phyloP scores from a whole-genome alignment of 345 rosid species.

The Odontarrhena argentea region DNA sequence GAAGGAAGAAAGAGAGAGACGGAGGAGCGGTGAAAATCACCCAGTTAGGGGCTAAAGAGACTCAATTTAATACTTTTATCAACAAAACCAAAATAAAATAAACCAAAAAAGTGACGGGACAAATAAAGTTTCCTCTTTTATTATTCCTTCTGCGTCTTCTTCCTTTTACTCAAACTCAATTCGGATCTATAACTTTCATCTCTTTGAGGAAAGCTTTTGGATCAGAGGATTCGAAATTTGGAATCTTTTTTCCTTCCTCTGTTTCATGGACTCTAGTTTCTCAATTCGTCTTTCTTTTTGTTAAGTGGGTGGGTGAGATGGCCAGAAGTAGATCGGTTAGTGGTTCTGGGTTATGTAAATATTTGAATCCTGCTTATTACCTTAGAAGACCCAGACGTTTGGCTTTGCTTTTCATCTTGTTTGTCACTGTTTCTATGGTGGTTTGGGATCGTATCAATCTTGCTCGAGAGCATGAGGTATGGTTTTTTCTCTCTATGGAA shows the following conservation, averaged over 20 bases:
- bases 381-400: constrained; percentile 73
- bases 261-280: constrained; percentile 36
- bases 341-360: constrained; percentile 49
- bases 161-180: constrained; percentile 9
- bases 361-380: constrained; percentile 70
- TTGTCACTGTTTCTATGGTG: constrained; percentile 58
- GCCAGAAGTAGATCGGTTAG: constrained; percentile 42
- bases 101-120: constrained; percentile 12
- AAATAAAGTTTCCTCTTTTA: constrained; percentile 17
- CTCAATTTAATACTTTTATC: constrained; percentile 20
- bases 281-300: constrained; percentile 34
- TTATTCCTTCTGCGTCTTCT: constrained; percentile 21
- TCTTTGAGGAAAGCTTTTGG: constrained; percentile 25
- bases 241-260: constrained; percentile 27
- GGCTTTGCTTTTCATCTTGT: constrained; percentile 69
- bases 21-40: constrained; percentile 13
- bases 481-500: constrained; percentile 3
- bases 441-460: constrained; percentile 94
- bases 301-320: constrained; percentile 38
- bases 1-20: constrained; percentile 2
- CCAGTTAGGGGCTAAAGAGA: constrained; percentile 26
- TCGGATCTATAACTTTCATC: constrained; percentile 32
- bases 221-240: constrained; percentile 31
- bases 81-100: not conserved
- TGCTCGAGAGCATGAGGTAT: constrained; percentile 71